A percentile compares a stretch with the other conserved stretches of the same genome.
Evolutionary conservation across 2,329 filamentous ascomycete genomes (phyloP).

Genomic region (Pseudocercospora vitis): DNA sequence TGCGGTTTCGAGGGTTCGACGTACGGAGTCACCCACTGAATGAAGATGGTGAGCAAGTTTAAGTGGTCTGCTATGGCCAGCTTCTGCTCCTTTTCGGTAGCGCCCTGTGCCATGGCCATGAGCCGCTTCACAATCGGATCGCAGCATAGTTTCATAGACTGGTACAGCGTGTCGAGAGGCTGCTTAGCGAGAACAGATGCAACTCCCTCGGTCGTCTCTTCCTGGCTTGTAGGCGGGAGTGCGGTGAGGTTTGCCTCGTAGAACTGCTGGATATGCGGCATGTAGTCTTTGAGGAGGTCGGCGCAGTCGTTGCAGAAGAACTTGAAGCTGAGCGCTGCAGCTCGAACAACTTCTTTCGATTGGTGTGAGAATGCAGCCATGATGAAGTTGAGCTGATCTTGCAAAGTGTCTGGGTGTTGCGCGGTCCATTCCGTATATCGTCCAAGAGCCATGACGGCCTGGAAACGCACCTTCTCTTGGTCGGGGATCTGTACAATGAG

Average conservation of each 20-base stretch:
- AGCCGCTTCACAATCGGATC: conserved; percentile 84
- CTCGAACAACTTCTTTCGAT: conserved; percentile 86
- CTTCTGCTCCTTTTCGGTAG: conserved; percentile 78
- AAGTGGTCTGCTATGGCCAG: conserved; percentile 90
- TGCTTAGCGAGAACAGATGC: conserved; percentile 88
- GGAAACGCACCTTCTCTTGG: conserved; percentile 97
- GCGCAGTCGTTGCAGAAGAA: conserved; percentile 97
- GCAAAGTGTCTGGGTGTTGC: conserved; percentile 85
- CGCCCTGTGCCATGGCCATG: conserved; percentile 82
- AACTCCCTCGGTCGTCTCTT: conserved; percentile 94
- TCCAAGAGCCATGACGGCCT: conserved; percentile 95
- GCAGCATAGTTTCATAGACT: conserved; percentile 85
- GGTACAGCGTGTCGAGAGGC: conserved; percentile 75
- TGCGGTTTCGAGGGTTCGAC: conserved; percentile 72
- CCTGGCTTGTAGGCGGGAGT: conserved; percentile 81
- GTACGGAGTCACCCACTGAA: conserved; percentile 74
- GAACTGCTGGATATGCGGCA: conserved; percentile 83
- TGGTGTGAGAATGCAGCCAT: conserved; percentile 86
- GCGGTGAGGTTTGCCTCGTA: conserved; percentile 88
- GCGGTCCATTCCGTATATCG: conserved; percentile 98
- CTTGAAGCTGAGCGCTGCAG: conserved; percentile 89
- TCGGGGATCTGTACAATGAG: conserved; percentile 90
- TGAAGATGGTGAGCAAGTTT: conserved; percentile 87
- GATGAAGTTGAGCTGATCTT: conserved; percentile 93
- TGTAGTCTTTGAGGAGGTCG: conserved; percentile 77